Base-by-base conservation (phyloP, 2,329 filamentous ascomycete genomes). In the Fusarium penzigii region DNA sequence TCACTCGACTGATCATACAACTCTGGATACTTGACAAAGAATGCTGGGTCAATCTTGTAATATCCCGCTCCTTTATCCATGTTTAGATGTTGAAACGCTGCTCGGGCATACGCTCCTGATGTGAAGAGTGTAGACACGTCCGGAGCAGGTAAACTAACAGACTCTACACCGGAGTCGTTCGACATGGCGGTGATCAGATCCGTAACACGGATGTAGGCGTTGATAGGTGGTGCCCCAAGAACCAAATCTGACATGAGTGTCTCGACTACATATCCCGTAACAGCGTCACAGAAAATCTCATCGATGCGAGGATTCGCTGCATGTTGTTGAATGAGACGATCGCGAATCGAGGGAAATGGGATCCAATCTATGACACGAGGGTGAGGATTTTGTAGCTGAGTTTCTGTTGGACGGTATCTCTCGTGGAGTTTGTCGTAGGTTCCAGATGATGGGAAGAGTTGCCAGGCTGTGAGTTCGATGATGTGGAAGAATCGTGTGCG, bases 401-500 rank as follows among this genome's bases (percentile, higher is more conserved):
- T 47, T 11, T 58, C 51, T 0, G 68, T 70, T 0, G 68, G 67
- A 0, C 65, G 60, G 12, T 70, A 70, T 6, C 63, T 49, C 5
- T 58, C 58, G 51, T 70, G 66, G 0, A 70, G 46, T 13, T 58
- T 65, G 1, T 55, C 55, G 17, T 61, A 70, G 0, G 67, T 70
- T 8, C 51, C 44, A 2, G 56, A 40, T 2, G 64, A 69, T 5
- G 67, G 67, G 16, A 57, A 69, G 1, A 69, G 46, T 63, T 69
- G 65, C 67, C 67, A 70, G 3, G 67, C 67, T 3, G 66, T 69
- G 42, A 70, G 62, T 43, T 70, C 68, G 36, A 69, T 64, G 36
- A 70, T 70, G 50, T 70, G 67, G 43, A 54, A 70, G 53, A 70
- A 70, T 6, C 67, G 60, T 2, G 67, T 72, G 25, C 69, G 80